Evolutionary conservation across 2,329 filamentous ascomycete species (phyloP), one percentile per base, ranked within the genome.

Genomic region (Xylaria sp.): DNA sequence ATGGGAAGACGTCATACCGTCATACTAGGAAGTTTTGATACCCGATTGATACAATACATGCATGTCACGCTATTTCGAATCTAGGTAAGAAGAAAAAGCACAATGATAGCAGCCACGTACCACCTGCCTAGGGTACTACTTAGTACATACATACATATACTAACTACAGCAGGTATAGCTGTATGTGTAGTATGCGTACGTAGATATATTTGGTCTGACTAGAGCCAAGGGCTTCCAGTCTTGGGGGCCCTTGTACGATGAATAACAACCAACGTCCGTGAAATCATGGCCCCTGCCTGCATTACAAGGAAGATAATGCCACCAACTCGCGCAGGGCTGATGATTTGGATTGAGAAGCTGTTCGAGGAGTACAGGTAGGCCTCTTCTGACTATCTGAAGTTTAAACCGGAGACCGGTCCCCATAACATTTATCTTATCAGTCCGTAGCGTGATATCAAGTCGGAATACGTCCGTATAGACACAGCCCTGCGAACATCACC

Each of bases 1-100:
- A 48, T 62, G 42, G n/a, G 21, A 59, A 67, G 30, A 59, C 65
- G 65, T 67, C 65, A 67, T 67, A 50, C 47, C 60, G 60, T 67
- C 65, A 67, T 67, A 50, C 47, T 36, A 27, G n/a, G 14, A 27
- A 54, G 50, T 21, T 55, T 30, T 48, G 21, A 32, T 56, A 24
- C 56, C 51, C 24, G 21, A 64, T 63, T 54, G 39, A 36, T 11
- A 42, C 9, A 32, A 12, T 12, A n/a, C 45, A 36, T 42, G 51
- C 39, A 36, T 27, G 51, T 11, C 3, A 42, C 14, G 47, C 19
- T 24, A 24, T 27, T 47, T 61, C 21, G 30, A 39, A 42, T 30
- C 36, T 6, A 21, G 34, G 24, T 27, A 27, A 27, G 36, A 56
- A 56, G 9, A 48, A 42, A 34, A 34, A 30, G 17, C 48, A 27